Base-by-base conservation (phyloP, 352 stramenopile genomes). In the Globisporangium radiosum region DNA sequence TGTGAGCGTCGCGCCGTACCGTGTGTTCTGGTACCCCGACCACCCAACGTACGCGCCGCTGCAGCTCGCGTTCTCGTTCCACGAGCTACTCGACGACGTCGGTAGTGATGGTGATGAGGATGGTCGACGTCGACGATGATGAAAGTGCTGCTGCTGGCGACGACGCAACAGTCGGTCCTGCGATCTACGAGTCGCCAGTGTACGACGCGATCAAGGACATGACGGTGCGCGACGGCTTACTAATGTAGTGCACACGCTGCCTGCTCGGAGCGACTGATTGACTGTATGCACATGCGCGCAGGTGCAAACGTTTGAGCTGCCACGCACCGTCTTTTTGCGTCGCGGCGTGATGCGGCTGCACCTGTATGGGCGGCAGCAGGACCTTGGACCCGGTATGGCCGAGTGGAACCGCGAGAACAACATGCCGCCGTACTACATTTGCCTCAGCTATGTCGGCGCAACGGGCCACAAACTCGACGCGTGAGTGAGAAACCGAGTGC, bases 1-100 rank as follows among this genome's bases (percentile, higher is more conserved):
- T n/a, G 57, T 90, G 17, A 58, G 80, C 43, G 37, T 90, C 37
- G 54, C 83, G 44, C 80, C 82, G 5, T 92, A 92, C 64, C 70
- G 78, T 50, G 80, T 87, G 4, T 90, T 84, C 51, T 90, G 80
- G 82, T 85, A 90, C 50, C 80, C 82, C 2, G 68, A 76, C 15
- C 83, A 65, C 13, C 81, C 82, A 3, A 89, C 80, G 47, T 92
- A 90, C 69, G 80, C 70, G 0, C 82, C 80, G 5, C 65, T 71
- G 47, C 62, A 73, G 17, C 51, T 88, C 13, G 86, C 74, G 4
- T 80, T 92, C 52, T 66, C 68, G 45, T 71, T 92, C 33, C 85
- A 82, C 53, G 78, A 84, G 61, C 38, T 71, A 42, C n/a, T 59
- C 33, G 40, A 36, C 11, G 39, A 7, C 13, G 43, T 17, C 11